Evolutionary conservation across 2,329 filamentous ascomycete genomes (phyloP).

Genomic region (Alternaria sp.): DNA sequence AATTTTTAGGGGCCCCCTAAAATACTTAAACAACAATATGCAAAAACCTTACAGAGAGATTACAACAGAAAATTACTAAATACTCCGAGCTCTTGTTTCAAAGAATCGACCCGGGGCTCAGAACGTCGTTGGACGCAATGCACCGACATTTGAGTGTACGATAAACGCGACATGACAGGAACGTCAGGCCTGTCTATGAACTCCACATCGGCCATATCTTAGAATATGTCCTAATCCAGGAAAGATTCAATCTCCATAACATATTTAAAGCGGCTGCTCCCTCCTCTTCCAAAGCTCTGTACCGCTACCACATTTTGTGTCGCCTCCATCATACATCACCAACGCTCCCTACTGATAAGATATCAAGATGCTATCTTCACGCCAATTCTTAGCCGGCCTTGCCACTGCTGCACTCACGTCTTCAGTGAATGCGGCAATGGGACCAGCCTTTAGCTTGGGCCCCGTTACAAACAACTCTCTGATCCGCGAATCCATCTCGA

Average conservation of each 20-base stretch:
- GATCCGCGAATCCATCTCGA: constrained; percentile 58
- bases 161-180: not conserved
- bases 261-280: not conserved
- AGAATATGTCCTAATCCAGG: not conserved
- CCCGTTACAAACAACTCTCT: constrained; percentile 54
- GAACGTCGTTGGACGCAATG: not conserved
- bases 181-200: not conserved
- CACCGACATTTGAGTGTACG: not conserved
- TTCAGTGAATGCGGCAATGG: constrained; percentile 33
- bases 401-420: constrained; percentile 20
- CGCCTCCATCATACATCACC: not conserved
- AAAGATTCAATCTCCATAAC: not conserved
- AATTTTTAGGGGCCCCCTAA: too few species aligned
- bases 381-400: constrained; percentile 19
- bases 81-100: not conserved
- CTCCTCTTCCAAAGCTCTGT: not conserved
- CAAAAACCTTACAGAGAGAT: too few species aligned
- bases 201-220: not conserved
- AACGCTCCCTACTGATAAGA: not conserved
- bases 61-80: not conserved
- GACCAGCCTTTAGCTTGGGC: constrained; percentile 50
- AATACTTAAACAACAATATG: too few species aligned
- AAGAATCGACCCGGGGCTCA: not conserved
- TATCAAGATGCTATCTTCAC: constrained; percentile 27
- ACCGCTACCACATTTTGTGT: not conserved